phyloP scores from a whole-genome alignment of 805 yeast species.

The Saturnispora serradocipensis region DNA sequence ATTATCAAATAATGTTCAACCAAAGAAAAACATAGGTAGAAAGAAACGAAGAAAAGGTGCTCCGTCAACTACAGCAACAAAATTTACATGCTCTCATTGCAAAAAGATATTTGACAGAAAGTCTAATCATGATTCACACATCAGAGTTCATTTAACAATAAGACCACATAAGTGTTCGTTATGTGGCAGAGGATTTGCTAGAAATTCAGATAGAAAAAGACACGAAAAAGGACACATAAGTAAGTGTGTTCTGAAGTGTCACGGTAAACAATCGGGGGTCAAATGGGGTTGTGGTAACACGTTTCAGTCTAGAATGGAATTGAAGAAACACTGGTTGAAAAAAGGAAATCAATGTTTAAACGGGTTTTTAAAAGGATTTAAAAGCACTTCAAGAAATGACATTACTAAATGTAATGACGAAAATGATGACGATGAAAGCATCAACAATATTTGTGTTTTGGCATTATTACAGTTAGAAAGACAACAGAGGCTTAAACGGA shows the following conservation, averaged over 20 bases:
- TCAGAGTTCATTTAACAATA: slow-evolving; percentile 9
- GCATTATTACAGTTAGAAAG: slow-evolving; percentile 5
- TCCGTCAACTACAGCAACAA: not conserved
- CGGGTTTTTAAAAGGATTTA: not conserved
- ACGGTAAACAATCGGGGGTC: not conserved
- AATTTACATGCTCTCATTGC: slow-evolving; percentile 9
- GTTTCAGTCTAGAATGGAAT: not conserved
- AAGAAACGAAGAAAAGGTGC: not conserved
- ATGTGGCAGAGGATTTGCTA: slow-evolving; percentile 12
- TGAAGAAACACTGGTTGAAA: slow-evolving; percentile 10
- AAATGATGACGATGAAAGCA: not conserved
- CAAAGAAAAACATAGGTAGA: not conserved
- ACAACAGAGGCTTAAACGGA: slow-evolving; percentile 1
- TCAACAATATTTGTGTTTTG: not conserved
- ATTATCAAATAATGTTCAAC: not conserved
- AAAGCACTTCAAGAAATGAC: not conserved
- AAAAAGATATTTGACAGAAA: slow-evolving; percentile 12
- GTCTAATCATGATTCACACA: slow-evolving; percentile 14
- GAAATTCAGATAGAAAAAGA: slow-evolving; percentile 11
- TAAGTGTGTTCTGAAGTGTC: slow-evolving; percentile 1
- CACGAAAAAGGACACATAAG: slow-evolving; percentile 10
- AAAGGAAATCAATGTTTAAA: not conserved
- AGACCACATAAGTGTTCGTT: slow-evolving; percentile 11
- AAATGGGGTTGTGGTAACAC: slow-evolving; percentile 9
- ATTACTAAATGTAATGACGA: not conserved